Conservation (phyloP, 2,329 filamentous ascomycete genomes). For the Fusarium nelsonii region DNA sequence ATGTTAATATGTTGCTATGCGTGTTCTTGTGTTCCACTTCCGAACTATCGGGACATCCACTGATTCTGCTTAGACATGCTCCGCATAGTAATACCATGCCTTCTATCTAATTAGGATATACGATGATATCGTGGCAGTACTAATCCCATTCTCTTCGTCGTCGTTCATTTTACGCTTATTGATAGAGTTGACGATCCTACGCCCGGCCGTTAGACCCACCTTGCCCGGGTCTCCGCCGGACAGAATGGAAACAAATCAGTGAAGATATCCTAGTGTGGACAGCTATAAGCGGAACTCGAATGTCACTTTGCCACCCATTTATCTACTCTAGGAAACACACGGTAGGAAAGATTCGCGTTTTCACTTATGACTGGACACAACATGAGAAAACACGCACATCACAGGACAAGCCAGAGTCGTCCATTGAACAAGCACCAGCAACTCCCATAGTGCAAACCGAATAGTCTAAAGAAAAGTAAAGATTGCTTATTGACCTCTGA, state of each 20-base stretch:
- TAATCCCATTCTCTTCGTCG: neutral
- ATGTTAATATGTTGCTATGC: neutral
- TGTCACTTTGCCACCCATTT: too few species aligned
- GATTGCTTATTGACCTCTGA: slow-evolving; percentile 42
- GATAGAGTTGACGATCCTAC: neutral
- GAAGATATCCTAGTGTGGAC: too few species aligned
- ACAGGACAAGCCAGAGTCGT: neutral
- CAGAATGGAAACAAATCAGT: neutral
- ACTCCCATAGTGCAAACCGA: neutral
- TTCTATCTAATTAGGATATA: too few species aligned
- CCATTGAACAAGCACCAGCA: too few species aligned
- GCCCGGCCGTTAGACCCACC: slow-evolving; percentile 10
- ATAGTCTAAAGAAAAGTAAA: slow-evolving; percentile 13
- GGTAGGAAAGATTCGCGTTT: too few species aligned
- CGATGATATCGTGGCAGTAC: neutral
- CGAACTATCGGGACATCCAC: neutral
- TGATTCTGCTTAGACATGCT: neutral
- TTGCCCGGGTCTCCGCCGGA: neutral
- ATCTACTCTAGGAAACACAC: too few species aligned
- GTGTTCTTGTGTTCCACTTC: neutral
- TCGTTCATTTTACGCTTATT: slow-evolving; percentile 10
- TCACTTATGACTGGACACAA: too few species aligned
- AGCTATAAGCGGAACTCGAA: too few species aligned
- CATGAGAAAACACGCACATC: too few species aligned
- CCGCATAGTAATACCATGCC: too few species aligned